Evolutionary conservation across 768 basidiomycete species (phyloP).

Genomic region (Mycena crocata): DNA sequence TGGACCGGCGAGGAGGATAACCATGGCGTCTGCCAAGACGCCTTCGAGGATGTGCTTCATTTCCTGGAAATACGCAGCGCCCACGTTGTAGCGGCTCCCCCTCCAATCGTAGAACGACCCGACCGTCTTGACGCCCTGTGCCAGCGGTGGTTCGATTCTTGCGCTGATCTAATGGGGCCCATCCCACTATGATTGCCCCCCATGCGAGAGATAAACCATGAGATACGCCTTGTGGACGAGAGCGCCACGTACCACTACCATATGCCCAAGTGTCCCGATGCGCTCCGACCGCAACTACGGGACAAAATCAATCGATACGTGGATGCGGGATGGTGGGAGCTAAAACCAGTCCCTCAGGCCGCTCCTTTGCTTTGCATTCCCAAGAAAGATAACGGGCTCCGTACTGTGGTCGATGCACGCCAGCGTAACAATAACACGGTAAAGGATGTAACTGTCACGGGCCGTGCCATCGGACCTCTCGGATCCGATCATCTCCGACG

Average conservation of each 20-base stretch:
- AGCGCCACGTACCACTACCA: slow-evolving; percentile 33
- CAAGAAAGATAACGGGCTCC: not conserved
- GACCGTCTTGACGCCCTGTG: not conserved
- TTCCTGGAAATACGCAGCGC: not conserved
- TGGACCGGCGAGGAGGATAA: not conserved
- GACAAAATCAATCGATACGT: slow-evolving; percentile 14
- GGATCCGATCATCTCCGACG: no score
- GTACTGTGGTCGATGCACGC: slow-evolving; percentile 46
- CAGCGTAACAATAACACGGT: slow-evolving; percentile 55
- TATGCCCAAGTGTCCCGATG: slow-evolving; percentile 40
- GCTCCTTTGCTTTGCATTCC: not conserved
- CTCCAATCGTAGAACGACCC: not conserved
- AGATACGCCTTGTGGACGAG: slow-evolving; percentile 43
- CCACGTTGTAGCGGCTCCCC: no score
- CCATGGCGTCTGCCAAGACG: not conserved
- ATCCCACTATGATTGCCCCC: slow-evolving; percentile 37
- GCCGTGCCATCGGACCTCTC: slow-evolving; percentile 35
- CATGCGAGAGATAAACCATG: slow-evolving; percentile 44
- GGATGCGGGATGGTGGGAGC: slow-evolving; percentile 23
- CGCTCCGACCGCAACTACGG: slow-evolving; percentile 19
- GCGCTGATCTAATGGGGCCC: not conserved
- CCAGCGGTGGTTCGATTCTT: not conserved
- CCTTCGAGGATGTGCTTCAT: not conserved
- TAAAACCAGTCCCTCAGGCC: slow-evolving; percentile 30
- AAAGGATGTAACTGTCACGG: slow-evolving; percentile 47